Evolutionary conservation across 345 rosid species (phyloP), one percentile per base, ranked within the genome.

Genomic region (Camelina laxa): DNA sequence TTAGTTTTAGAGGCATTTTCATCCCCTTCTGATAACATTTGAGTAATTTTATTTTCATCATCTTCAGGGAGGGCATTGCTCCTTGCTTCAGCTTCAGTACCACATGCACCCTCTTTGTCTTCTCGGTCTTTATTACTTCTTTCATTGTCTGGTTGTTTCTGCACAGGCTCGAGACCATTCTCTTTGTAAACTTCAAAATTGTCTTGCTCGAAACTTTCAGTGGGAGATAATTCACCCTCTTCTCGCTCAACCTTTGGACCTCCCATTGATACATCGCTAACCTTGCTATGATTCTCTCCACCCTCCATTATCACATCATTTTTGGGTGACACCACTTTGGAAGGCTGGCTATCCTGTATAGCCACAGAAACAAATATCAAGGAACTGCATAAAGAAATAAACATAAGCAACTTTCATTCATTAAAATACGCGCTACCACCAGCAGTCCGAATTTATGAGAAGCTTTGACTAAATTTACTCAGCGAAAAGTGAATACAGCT

Each of bases 211-310:
- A 87, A 90, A 82, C 89, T 97, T 59, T 91, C 97, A 69, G 82
- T 89, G 27, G 99, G 99, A 67, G 99, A 95, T 65, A 95, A 76
- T 68, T 95, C 99, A 27, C 99, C 99, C 84, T 95, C 99, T 79
- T 95, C 99, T 80, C 98, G 94, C 79, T 92, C 98, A 72, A 81
- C 83, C 82, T 88, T 92, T 24, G 76, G 77, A 56, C 80, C 89
- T 65, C 67, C 82, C 71, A 56, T 81, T 75, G 84, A 53, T 73
- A 80, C 87, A 67, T 83, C 87, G 69, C 73, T 83, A 73, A 79
- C 84, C 81, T 70, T 69, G 14, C 82, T 88, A 59, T 58, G 83
- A 77, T 70, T 75, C 76, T 85, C 85, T 45, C 54, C 59, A 59
- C 80, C 80, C 66, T 84, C 90, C 50, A 73, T 75, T 49, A 67